Percentiles rank a stretch among this genome's conserved stretches.
These are phyloP conservation scores for Actinomucor elegans DNA, from an alignment of 371 early-diverging fungal genomes.

Conservation along the genomic window DNA sequence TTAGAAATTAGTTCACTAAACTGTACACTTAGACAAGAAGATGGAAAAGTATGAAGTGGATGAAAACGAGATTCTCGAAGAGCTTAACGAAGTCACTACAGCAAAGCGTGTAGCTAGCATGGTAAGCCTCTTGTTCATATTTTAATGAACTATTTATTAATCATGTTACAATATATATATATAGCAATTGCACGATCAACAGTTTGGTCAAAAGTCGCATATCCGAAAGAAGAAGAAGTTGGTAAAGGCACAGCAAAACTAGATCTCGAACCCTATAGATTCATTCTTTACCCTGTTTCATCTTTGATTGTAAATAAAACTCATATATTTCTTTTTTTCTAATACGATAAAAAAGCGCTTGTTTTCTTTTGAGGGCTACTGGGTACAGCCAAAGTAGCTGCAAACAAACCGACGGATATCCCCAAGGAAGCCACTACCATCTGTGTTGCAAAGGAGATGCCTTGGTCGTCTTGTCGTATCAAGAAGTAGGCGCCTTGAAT, in stretches of 20 bases:
- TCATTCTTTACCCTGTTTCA: not conserved
- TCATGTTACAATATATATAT: not conserved
- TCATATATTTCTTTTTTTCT: too few relatives aligned
- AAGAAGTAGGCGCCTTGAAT: constrained; percentile 41
- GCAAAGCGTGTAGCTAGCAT: constrained; percentile 91
- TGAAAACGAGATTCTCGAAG: constrained; percentile 81
- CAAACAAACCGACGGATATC: constrained; percentile 60
- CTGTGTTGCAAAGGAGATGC: constrained; percentile 44
- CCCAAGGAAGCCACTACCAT: constrained; percentile 42
- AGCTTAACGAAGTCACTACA: constrained; percentile 78
- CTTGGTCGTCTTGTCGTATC: constrained; percentile 41
- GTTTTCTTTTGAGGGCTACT: constrained; percentile 37
- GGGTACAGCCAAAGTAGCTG: constrained; percentile 54
- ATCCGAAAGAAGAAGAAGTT: constrained; percentile 61
- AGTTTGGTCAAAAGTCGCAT: constrained; percentile 72
- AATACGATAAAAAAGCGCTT: constrained; percentile 6
- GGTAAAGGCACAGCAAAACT: not conserved
- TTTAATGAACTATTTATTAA: not conserved
- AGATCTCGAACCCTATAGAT: not conserved
- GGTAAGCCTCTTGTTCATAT: constrained; percentile 44
- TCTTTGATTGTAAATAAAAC: constrained; percentile 17
- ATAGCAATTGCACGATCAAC: constrained; percentile 67
- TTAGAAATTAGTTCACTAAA: not conserved
- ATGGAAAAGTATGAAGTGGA: constrained; percentile 74
- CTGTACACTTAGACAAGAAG: constrained; percentile 59